A percentile compares a stretch with the other conserved stretches of the same genome.
Evolutionary conservation across 352 stramenopile genomes (phyloP).

Genomic region (Globisporangium emineosum): DNA sequence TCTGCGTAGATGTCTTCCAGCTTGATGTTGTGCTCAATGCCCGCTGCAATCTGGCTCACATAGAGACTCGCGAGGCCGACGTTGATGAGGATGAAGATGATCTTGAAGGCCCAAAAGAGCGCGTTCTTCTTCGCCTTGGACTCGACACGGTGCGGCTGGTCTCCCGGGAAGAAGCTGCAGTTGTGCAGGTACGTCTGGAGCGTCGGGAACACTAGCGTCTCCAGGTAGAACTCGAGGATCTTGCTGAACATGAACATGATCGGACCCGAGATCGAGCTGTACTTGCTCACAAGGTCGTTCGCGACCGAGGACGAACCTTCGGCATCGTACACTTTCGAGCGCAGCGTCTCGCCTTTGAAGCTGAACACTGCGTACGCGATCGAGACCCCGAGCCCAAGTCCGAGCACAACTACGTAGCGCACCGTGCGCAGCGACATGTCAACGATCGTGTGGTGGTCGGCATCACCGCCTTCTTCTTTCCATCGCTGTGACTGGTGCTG

Average conservation of each 20-base stretch:
- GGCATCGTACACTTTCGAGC: constrained; percentile 8
- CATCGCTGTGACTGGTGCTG: neutral
- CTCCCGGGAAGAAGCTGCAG: constrained; percentile 24
- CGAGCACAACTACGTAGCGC: constrained; percentile 20
- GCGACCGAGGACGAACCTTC: constrained; percentile 16
- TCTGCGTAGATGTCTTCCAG: constrained; percentile 3
- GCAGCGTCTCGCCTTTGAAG: constrained; percentile 17
- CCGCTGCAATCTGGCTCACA: constrained; percentile 16
- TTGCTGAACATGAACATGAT: constrained; percentile 21
- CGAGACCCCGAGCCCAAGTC: constrained; percentile 17
- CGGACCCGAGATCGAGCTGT: constrained; percentile 18
- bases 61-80: constrained; percentile 25
- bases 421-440: constrained; percentile 23
- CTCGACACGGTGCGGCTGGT: constrained; percentile 23
- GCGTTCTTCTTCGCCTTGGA: constrained; percentile 19
- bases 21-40: constrained; percentile 14
- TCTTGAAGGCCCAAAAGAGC: constrained; percentile 20
- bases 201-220: constrained; percentile 25
- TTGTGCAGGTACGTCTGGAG: constrained; percentile 24
- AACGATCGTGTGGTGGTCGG: constrained; percentile 22
- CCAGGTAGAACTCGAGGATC: constrained; percentile 21
- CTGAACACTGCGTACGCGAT: constrained; percentile 19
- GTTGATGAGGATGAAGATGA: constrained; percentile 24
- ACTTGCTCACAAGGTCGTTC: constrained; percentile 15
- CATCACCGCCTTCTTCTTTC: constrained; percentile 15